Conservation (phyloP, 495 filamentous ascomycete genomes). For the Penicillium maclennaniae region DNA sequence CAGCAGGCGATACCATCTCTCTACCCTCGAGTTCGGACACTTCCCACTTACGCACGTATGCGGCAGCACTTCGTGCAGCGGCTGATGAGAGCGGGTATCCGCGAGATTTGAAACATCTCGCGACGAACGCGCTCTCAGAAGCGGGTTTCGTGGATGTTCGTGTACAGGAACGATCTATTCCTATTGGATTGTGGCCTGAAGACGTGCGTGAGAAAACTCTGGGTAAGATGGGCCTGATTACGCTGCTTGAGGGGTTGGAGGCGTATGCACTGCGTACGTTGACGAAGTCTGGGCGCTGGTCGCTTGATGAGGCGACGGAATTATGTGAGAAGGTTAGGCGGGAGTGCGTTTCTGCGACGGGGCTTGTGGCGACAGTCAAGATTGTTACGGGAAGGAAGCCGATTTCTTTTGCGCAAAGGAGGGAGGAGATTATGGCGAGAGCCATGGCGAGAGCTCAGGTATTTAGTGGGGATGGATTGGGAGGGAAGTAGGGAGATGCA, state of each 20-base stretch:
- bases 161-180: constrained; percentile 52
- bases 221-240: constrained; percentile 64
- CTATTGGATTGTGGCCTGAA: constrained; percentile 54
- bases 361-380: constrained; percentile 44
- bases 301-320: constrained; percentile 47
- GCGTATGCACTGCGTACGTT: constrained; percentile 56
- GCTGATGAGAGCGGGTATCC: constrained; percentile 33
- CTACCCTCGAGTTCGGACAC: constrained; percentile 14
- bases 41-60: constrained; percentile 38
- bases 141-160: constrained; percentile 61
- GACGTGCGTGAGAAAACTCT: constrained; percentile 51
- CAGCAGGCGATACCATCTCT: constrained; percentile 27
- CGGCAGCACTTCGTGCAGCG: constrained; percentile 34
- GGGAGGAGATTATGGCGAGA: constrained; percentile 19
- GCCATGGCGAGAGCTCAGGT: constrained; percentile 13
- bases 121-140: constrained; percentile 44
- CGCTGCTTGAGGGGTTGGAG: constrained; percentile 62
- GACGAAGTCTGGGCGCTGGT: constrained; percentile 57
- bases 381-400: constrained; percentile 59
- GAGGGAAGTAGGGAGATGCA: background rate
- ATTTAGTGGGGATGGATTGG: background rate
- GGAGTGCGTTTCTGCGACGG: constrained; percentile 47
- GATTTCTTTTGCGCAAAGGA: constrained; percentile 23
- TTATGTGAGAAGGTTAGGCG: constrained; percentile 51
- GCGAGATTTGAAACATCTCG: constrained; percentile 53